These are phyloP conservation scores for Diaporthe sp. DNA, from an alignment of 2,329 filamentous ascomycete genomes.

Conservation along the genomic window DNA sequence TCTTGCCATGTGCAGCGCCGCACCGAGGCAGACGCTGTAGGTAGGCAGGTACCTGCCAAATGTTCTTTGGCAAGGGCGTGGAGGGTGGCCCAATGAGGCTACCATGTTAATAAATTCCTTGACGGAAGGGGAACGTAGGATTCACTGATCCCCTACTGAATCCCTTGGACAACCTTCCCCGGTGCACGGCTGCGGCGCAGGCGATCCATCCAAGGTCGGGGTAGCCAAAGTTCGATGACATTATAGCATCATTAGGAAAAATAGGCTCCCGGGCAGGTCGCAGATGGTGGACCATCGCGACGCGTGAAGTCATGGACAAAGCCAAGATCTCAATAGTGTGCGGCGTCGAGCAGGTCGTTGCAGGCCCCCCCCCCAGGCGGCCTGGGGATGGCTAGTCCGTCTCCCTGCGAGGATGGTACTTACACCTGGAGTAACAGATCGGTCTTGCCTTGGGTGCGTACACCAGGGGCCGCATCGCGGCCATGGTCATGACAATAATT, in stretches of 20 bases:
- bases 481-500: background rate
- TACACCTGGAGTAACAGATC: background rate
- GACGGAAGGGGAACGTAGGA: background rate
- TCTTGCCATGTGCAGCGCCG: background rate
- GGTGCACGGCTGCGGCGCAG: constrained; percentile 15
- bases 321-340: background rate
- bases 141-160: constrained; percentile 2
- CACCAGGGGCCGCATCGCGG: background rate
- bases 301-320: background rate
- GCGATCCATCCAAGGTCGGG: background rate
- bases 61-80: background rate
- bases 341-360: background rate
- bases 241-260: background rate
- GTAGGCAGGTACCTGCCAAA: background rate
- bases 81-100: background rate
- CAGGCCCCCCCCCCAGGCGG: background rate
- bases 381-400: background rate
- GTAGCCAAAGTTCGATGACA: background rate
- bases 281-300: background rate
- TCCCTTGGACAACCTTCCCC: background rate
- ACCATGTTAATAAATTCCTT: background rate
- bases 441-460: background rate
- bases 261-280: background rate
- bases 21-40: background rate
- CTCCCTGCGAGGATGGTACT: background rate